These are phyloP conservation scores for Castanea crenata DNA, from an alignment of 306 rosid species.

Conservation along the genomic window DNA sequence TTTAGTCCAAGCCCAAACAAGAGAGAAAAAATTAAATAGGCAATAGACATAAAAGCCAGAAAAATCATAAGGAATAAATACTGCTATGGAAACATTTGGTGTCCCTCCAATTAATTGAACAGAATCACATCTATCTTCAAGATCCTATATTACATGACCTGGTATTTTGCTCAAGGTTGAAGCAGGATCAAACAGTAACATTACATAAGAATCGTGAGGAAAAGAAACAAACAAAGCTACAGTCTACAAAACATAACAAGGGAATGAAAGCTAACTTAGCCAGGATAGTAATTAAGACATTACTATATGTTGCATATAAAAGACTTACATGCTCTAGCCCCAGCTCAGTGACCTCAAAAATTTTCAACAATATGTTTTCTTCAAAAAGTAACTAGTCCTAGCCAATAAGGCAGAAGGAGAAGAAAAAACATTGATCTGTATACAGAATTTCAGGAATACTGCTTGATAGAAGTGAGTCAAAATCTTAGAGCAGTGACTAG, in stretches of 20 bases:
- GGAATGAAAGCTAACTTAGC: neutral
- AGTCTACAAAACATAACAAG: slow-evolving; percentile 2
- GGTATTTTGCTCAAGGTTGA: neutral
- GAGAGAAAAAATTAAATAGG: slow-evolving; percentile 9
- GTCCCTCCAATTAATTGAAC: neutral
- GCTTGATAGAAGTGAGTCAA: neutral
- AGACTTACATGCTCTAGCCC: slow-evolving; percentile 3
- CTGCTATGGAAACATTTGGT: neutral
- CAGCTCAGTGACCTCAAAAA: neutral
- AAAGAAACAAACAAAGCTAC: neutral
- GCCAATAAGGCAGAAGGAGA: slow-evolving; percentile 5
- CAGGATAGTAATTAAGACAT: slow-evolving; percentile 4
- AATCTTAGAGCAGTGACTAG: neutral
- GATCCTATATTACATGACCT: neutral
- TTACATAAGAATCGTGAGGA: neutral
- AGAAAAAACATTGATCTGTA: neutral
- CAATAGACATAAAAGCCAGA: neutral
- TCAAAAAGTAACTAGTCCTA: neutral
- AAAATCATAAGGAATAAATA: neutral
- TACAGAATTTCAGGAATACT: neutral
- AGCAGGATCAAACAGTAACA: neutral
- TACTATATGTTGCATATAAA: slow-evolving; percentile 4
- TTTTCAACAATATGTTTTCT: neutral
- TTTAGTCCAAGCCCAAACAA: neutral
- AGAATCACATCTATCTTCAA: neutral